These are phyloP conservation scores for Backusella parvicylindrica DNA, from an alignment of 192 early-diverging fungal species.

Conservation along the genomic window DNA sequence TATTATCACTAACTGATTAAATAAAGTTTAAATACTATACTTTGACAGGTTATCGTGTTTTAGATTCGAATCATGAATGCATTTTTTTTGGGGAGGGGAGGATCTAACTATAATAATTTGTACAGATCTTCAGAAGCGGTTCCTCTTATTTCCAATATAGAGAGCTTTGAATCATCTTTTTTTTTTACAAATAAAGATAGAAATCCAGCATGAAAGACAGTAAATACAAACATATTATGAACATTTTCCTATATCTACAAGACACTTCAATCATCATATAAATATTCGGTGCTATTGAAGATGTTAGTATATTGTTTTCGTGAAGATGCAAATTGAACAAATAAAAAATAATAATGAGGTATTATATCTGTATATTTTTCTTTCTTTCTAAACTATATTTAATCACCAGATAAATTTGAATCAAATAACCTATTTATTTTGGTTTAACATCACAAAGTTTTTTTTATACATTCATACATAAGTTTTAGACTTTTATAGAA, in stretches of 20 bases:
- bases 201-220: not conserved
- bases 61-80: not conserved
- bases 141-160: not conserved
- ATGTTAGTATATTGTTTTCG: not conserved
- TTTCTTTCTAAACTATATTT: not conserved
- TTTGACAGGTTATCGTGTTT: not conserved
- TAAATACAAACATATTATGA: not conserved
- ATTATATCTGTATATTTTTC: too few relatives aligned
- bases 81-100: not conserved
- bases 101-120: not conserved
- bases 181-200: too few relatives aligned
- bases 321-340: not conserved
- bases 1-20: not conserved
- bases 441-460: not conserved
- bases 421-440: not conserved
- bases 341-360: not conserved
- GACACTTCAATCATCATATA: not conserved
- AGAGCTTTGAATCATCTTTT: not conserved
- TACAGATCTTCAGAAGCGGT: not conserved
- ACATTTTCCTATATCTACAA: not conserved
- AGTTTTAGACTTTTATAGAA: not conserved
- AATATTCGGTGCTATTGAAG: not conserved
- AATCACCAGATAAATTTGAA: not conserved
- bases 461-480: not conserved
- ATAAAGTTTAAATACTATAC: not conserved